Percentiles rank a stretch among this genome's conserved stretches.
phyloP scores from a whole-genome alignment of 352 stramenopile genomes.

The Phytophthora hibernalis region DNA sequence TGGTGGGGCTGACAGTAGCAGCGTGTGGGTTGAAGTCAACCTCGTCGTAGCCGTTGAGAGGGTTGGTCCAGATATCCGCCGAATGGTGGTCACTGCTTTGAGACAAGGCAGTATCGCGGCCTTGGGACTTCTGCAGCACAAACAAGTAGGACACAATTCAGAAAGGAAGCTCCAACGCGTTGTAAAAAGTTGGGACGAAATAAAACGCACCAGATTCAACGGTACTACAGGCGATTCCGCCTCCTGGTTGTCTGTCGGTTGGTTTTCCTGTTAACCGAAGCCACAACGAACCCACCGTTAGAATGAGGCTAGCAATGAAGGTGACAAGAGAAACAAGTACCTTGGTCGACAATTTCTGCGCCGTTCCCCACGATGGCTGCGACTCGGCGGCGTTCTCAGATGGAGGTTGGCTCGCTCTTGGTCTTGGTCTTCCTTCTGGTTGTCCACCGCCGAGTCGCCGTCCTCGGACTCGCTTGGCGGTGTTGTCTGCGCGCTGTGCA shows the following conservation, averaged over 20 bases:
- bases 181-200: neutral
- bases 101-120: conserved; percentile 15
- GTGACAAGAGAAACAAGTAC: conserved; percentile 18
- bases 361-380: conserved; percentile 24
- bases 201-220: conserved; percentile 38
- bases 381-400: conserved; percentile 26
- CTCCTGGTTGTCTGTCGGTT: conserved; percentile 38
- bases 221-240: conserved; percentile 21
- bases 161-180: conserved; percentile 10
- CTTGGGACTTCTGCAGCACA: conserved; percentile 20
- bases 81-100: conserved; percentile 11
- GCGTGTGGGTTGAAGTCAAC: conserved; percentile 16
- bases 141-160: neutral
- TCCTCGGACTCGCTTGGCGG: conserved; percentile 36
- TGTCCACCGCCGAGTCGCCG: conserved; percentile 39
- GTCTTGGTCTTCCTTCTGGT: conserved; percentile 47
- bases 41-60: conserved; percentile 39
- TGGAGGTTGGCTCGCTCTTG: conserved; percentile 5
- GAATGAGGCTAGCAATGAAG: conserved; percentile 3
- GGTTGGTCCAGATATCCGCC: conserved; percentile 46
- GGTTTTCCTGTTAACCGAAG: conserved; percentile 28
- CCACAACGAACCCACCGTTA: conserved; percentile 16
- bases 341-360: conserved; percentile 29
- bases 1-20: conserved; percentile 28
- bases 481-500: conserved; percentile 36